Base-by-base conservation (phyloP, 352 stramenopile genomes). In the Blastocystis sp. region DNA sequence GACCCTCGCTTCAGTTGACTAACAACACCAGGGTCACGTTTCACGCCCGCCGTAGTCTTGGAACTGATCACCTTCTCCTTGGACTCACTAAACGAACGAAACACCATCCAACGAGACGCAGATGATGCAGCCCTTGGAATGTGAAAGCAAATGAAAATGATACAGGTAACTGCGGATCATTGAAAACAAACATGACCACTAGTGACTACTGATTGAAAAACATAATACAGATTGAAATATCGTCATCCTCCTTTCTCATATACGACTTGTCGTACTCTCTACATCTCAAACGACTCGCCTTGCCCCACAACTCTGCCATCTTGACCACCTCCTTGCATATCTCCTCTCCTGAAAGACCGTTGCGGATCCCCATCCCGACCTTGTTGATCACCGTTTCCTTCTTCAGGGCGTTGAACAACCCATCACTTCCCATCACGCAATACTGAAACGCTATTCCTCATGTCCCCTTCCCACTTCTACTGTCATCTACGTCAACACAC, bases 61-160 rank as follows among this genome's bases (percentile, higher is more conserved):
- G 69, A 81, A 38, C 27, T 44, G n/a, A 81, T 64, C 46, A 81
- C 69, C 34, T 81, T 81, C 21, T 81, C 69, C 34, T 29, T 44
- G 34, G 24, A 42, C 42, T 59, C 21, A 46, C 46, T 61, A 21
- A 81, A 24, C 1, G 29, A 64, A 38, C 44, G 69, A 63, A 16
- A 63, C 9, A 32, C 14, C 16, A 54, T 29, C 63, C 8, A n/a
- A 36, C 29, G 46, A 81, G 16, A 46, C 32, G 38, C 27, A 59
- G 51, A 59, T 3, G 51, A 59, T 16, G 51, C n/a, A 32, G 32
- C n/a, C 32, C 51, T 59, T 46, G 24, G 21, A 46, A 44, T 7
- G 42, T 46, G 4, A n/a, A 48, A 11, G 8, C 21, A 18, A 32
- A 7, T n/a, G 2, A n/a, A 44, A 48, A n/a, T 21, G 21, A 7